Conservation (phyloP, 129 eudicot genomes). For the Tagetes patula region DNA sequence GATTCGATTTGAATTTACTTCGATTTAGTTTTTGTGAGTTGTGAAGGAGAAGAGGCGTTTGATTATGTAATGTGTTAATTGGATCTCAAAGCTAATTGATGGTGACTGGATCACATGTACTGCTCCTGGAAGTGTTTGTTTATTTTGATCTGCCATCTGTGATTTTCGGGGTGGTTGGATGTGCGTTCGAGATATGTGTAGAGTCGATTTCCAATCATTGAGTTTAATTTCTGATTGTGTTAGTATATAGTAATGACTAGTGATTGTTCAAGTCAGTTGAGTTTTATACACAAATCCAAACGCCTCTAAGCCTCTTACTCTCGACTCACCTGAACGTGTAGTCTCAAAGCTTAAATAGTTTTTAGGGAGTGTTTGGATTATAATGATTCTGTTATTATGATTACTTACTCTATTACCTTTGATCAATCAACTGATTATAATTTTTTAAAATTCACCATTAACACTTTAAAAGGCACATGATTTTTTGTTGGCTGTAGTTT, state of each 20-base stretch:
- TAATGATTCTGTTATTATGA: background rate
- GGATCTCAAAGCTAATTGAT: conserved; percentile 10
- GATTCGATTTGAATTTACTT: background rate
- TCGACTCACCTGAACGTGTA: background rate
- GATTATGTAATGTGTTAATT: background rate
- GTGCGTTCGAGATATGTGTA: background rate
- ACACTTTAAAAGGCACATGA: background rate
- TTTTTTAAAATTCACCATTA: background rate
- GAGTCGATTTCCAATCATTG: background rate
- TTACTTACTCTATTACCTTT: background rate
- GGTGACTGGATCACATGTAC: background rate
- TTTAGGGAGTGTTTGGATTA: background rate
- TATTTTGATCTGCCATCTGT: conserved; percentile 17
- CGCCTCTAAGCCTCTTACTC: background rate
- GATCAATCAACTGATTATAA: background rate
- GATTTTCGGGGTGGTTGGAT: conserved; percentile 22
- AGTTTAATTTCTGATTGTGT: background rate
- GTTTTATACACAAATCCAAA: background rate
- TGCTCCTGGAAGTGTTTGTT: conserved; percentile 3
- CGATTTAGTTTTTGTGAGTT: conserved; percentile 3
- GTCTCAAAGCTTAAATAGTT: background rate
- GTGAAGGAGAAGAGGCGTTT: background rate
- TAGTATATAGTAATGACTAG: background rate
- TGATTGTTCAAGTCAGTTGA: background rate
- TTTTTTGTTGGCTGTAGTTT: background rate